Evolutionary conservation across 371 early-diverging fungal genomes (phyloP), one percentile per base, ranked within the genome.

Genomic region (Mortierella sp.): DNA sequence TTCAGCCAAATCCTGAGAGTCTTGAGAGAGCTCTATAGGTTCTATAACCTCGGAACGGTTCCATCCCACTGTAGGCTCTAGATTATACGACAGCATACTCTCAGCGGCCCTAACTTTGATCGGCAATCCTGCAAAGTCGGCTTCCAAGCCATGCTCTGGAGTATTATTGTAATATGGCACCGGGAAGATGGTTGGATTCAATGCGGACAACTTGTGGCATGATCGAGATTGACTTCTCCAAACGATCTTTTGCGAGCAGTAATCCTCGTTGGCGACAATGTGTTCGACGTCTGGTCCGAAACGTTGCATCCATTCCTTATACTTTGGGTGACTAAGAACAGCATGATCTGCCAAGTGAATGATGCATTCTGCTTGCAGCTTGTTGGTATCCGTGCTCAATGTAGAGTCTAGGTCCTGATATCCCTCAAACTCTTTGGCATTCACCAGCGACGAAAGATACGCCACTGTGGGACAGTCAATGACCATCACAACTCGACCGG

Each of bases 401-500:
- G 4, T 52, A 10, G 57, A 51, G 13, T 40, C 63, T 22, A 22
- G 47, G 19, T 22, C 54, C 3, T 67, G 60, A 54, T 80, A 86
- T 5, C 67, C 63, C 8, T 72, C 57, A 56, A 93, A 91, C 45
- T 74, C 76, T 14, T 78, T 54, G 14, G 87, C 79, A 4, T 64
- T 40, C 7, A 85, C 66, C 21, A 97, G 59, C 14, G 83, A 76
- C 27, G 78, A 68, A 22, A 97, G 81, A 70, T 95, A 95, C 0
- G 68, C 79, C 4, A 67, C 45, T 28, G 82, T 76, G 1, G 96
- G 97, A 56, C 95, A 93, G 54, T 96, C 98, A n/a, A 95, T 66
- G 21, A 98, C 83, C 44, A 95, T 80, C 71, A 96, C 92, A 8
- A 88, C 85, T 17, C 85, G 66, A 13, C 92, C 90, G 3, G 88